Base-by-base conservation (phyloP, 1,139 yeast genomes). In the Lodderomyces margitis region DNA sequence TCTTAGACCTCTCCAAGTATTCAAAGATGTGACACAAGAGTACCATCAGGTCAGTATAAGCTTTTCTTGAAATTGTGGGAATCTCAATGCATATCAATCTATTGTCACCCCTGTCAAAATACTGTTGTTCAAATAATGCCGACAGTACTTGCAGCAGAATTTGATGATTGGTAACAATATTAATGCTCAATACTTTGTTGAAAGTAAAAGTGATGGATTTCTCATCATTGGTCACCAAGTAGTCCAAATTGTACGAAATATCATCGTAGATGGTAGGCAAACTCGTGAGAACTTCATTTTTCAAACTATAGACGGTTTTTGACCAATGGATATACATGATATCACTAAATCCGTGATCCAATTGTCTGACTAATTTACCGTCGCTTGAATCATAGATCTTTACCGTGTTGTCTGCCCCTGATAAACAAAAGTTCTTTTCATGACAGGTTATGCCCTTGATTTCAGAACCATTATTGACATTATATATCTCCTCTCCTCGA, bases 401-500 rank as follows among this genome's bases (percentile, higher is more conserved):
- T 37, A 74, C 69, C 11, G 62, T 52, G 2, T 68, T 66, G 47
- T 77, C 81, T 1, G 59, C 47, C 2, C 80, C 79, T 1, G 74
- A 56, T 12, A 77, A 59, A 21, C 75, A 76, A 45, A 80, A 66
- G 42, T 56, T 64, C 30, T 60, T 58, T 6, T 59, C 59, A 41
- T 61, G 58, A 60, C 72, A 70, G 21, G 61, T 49, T 5, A 76
- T 59, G 9, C 61, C 55, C 5, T 61, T 56, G 12, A 71, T 70
- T 3, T 55, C 51, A 21, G 74, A 52, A 43, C 63, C 61, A 48
- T 65, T 63, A 54, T 64, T 72, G 37, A 73, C 61, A 31, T 75
- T 65, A 66, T 80, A 80, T 5, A 80, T 78, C 39, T 78, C 55
- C 46, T 76, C 80, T 0, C 84, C 85, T 46, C 75, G 76, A 37